Evolutionary conservation across 495 filamentous ascomycete genomes (phyloP).

Genomic region (Penicillium crystallinum): DNA sequence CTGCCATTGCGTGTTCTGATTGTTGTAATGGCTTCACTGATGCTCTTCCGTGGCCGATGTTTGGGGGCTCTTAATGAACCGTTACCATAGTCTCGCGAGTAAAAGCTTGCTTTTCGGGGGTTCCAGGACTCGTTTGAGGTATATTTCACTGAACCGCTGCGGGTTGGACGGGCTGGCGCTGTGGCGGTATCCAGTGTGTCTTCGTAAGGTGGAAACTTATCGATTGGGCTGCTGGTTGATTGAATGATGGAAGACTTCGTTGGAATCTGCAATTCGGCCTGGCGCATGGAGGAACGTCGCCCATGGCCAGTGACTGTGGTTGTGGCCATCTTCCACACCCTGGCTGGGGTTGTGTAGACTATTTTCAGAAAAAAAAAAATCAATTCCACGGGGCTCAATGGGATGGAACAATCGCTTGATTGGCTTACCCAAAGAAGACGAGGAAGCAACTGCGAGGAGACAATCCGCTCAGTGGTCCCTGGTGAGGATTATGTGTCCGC

Average conservation of each 20-base stretch:
- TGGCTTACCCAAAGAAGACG: slow-evolving; percentile 7
- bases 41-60: slow-evolving; percentile 73
- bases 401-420: not conserved
- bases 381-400: not conserved
- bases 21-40: slow-evolving; percentile 76
- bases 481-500: slow-evolving; percentile 1
- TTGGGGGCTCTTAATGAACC: slow-evolving; percentile 46
- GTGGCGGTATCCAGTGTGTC: slow-evolving; percentile 31
- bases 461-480: not conserved
- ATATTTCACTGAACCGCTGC: slow-evolving; percentile 31
- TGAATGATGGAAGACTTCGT: slow-evolving; percentile 26
- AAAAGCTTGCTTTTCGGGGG: slow-evolving; percentile 28
- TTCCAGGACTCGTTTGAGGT: slow-evolving; percentile 34
- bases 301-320: slow-evolving; percentile 43
- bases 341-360: not conserved
- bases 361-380: not conserved
- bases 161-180: slow-evolving; percentile 19
- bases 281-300: slow-evolving; percentile 41
- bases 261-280: slow-evolving; percentile 34
- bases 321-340: slow-evolving; percentile 38
- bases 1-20: slow-evolving; percentile 74
- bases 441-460: not conserved
- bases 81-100: slow-evolving; percentile 32
- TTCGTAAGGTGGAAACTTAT: slow-evolving; percentile 42
- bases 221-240: slow-evolving; percentile 35